Base-by-base conservation (phyloP, 2,329 filamentous ascomycete genomes). In the Penicillium sclerotigenum region DNA sequence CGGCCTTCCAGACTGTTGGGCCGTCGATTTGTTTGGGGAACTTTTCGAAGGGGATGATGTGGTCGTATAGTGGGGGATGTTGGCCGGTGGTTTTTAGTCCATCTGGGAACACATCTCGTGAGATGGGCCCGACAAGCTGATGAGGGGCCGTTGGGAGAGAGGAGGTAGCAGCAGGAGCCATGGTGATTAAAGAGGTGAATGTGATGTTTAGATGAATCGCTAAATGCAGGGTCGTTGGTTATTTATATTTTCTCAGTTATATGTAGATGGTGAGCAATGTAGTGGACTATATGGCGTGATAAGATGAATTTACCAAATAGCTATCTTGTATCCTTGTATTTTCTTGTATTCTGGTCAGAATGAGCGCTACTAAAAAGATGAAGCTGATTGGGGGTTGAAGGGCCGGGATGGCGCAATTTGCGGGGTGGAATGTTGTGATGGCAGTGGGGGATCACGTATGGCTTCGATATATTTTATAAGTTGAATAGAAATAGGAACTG, bases 1-100 rank as follows among this genome's bases (percentile, higher is more conserved):
- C 81, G 5, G 82, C 80, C 52, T 81, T 79, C 90, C 90, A 94
- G 29, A 89, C 84, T 0, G 88, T 92, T 0, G 83, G 83, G 11
- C 89, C 89, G 0, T 80, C 80, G 69, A 92, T 90, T 58, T 87
- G 75, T 57, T 83, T 83, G 41, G 89, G 89, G 66, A 92, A 93
- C 16, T 81, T 80, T 0, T 81, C 78, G 71, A 90, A 93, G 0
- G 87, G 83, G 47, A 76, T 78, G n/a, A 93, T 73, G 9, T 80
- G 75, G 31, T 85, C 79, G 68, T 87, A 87, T 33, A 89, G 72
- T 1, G 90, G 89, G 24, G 83, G 79, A 63, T 89, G 87, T 70
- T 93, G 89, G 37, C 89, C 89, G 0, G 87, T 83, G 20, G 86
- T 87, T 67, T 83, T 86, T 65, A 87, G 77, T 10, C 85, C 84